Percentiles rank a stretch among this genome's conserved stretches.
Conservation (phyloP, 345 rosid genomes). For the Eucalyptus virginea region DNA sequence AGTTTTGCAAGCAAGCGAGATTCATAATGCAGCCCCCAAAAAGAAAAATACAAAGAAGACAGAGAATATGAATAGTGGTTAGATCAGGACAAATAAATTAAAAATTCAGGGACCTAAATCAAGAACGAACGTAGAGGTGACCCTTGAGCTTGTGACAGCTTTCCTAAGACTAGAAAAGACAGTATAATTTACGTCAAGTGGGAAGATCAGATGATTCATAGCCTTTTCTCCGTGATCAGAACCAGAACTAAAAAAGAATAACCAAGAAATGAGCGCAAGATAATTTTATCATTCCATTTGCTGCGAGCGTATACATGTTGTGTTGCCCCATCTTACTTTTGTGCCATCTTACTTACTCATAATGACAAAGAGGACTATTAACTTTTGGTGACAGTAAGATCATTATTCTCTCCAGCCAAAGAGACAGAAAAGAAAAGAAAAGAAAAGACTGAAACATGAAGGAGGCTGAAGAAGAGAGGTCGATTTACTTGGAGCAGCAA, state of each 20-base stretch:
- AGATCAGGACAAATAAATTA: background rate
- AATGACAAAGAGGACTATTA: background rate
- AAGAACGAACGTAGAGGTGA: background rate
- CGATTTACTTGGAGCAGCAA: conserved; percentile 41
- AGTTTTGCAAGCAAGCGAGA: background rate
- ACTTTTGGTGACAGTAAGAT: background rate
- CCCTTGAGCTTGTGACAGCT: background rate
- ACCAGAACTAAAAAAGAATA: background rate
- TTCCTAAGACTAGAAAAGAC: background rate
- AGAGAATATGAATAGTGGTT: background rate
- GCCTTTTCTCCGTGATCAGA: background rate
- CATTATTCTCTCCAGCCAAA: background rate
- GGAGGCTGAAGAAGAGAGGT: background rate
- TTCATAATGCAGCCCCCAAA: background rate
- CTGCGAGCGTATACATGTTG: background rate
- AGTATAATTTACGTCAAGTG: background rate
- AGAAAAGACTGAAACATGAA: background rate
- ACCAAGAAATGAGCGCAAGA: background rate
- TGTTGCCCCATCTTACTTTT: no score
- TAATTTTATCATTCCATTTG: background rate
- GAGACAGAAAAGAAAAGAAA: background rate
- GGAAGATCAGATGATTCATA: background rate
- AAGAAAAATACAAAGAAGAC: background rate
- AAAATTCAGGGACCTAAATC: background rate
- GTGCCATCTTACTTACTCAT: background rate